These are phyloP conservation scores for Penicillium palitans DNA, from an alignment of 2,329 filamentous ascomycete genomes.

Conservation along the genomic window DNA sequence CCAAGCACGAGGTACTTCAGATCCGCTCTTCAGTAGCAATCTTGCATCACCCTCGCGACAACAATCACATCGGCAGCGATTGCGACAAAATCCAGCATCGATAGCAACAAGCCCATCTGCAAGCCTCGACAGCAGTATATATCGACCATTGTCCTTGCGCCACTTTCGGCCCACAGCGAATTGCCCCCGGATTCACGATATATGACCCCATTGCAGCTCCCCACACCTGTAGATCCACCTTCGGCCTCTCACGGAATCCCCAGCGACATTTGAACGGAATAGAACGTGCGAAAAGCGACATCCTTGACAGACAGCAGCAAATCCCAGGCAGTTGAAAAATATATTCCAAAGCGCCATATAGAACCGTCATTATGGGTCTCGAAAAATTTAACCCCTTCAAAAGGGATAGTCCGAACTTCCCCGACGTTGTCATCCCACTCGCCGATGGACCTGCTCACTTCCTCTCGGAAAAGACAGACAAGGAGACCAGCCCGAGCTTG, in stretches of 20 bases:
- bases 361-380: conserved; percentile 32
- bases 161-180: not conserved
- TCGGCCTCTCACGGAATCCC: not conserved
- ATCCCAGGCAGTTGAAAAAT: conserved; percentile 2
- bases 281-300: conserved; percentile 4
- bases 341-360: conserved; percentile 19
- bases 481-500: conserved; percentile 37
- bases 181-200: not conserved
- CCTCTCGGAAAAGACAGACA: conserved; percentile 35
- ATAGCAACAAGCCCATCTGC: conserved; percentile 5
- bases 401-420: conserved; percentile 53
- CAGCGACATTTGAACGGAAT: conserved; percentile 2
- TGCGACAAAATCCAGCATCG: conserved; percentile 1
- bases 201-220: conserved; percentile 9
- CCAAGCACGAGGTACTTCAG: conserved; percentile 7
- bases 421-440: conserved; percentile 53
- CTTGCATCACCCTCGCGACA: not conserved
- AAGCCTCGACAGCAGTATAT: not conserved
- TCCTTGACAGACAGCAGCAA: conserved; percentile 10
- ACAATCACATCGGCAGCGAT: not conserved
- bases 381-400: conserved; percentile 50
- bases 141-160: conserved; percentile 9
- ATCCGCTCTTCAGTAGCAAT: conserved; percentile 19
- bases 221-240: conserved; percentile 17
- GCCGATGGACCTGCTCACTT: conserved; percentile 45